Percentiles rank a stretch among this genome's conserved stretches.
Evolutionary conservation across 441 rosid species (phyloP).

Genomic region (Mallotus repandus): DNA sequence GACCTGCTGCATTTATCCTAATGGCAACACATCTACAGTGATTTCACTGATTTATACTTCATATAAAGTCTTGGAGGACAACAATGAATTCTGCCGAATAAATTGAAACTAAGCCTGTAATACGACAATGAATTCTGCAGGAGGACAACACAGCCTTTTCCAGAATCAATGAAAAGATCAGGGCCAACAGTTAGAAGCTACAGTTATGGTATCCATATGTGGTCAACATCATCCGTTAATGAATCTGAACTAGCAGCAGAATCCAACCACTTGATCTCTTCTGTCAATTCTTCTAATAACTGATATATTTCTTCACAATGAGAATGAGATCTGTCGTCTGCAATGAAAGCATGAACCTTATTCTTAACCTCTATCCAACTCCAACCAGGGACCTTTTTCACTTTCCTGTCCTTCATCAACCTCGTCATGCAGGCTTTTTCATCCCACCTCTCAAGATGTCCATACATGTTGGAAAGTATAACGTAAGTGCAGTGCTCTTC

Average conservation of each 20-base stretch:
- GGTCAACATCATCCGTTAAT: conserved; percentile 19
- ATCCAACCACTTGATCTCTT: conserved; percentile 51
- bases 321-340: conserved; percentile 55
- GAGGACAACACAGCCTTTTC: neutral
- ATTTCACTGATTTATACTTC: neutral
- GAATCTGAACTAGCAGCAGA: conserved; percentile 23
- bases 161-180: neutral
- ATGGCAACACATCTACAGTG: neutral
- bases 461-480: conserved; percentile 63
- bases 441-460: conserved; percentile 55
- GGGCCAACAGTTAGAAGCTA: neutral
- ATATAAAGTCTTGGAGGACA: neutral
- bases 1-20: neutral
- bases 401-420: conserved; percentile 68
- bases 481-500: conserved; percentile 72
- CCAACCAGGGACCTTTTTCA: conserved; percentile 83
- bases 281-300: conserved; percentile 41
- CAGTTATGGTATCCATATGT: neutral
- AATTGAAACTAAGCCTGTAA: neutral
- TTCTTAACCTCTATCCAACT: conserved; percentile 74
- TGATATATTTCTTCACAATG: conserved; percentile 43
- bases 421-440: conserved; percentile 51
- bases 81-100: neutral
- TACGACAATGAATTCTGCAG: neutral
- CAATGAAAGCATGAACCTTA: conserved; percentile 60